phyloP scores from a whole-genome alignment of 2,329 filamentous ascomycete genomes.

The Hypoxylon sp. region DNA sequence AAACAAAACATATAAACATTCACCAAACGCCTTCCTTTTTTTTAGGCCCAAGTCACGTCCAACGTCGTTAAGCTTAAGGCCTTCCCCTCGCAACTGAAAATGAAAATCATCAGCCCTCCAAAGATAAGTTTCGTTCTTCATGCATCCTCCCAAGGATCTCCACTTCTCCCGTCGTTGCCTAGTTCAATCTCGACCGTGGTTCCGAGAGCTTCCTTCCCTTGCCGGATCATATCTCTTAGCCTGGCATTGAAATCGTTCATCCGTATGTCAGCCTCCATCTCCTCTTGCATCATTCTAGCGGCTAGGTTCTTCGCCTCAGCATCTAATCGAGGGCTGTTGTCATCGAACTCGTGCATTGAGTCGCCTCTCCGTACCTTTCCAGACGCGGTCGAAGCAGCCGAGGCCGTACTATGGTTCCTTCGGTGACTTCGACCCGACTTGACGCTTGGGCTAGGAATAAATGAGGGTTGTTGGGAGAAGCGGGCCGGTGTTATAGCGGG shows the following conservation, averaged over 20 bases:
- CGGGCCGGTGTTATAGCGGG: slow-evolving; percentile 38
- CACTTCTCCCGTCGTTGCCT: slow-evolving; percentile 42
- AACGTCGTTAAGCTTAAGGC: not conserved
- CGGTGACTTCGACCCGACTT: slow-evolving; percentile 48
- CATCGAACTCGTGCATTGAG: slow-evolving; percentile 39
- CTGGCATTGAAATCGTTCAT: slow-evolving; percentile 82
- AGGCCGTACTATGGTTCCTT: slow-evolving; percentile 57
- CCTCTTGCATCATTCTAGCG: slow-evolving; percentile 74
- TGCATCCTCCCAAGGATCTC: slow-evolving; percentile 28
- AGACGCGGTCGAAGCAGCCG: slow-evolving; percentile 50
- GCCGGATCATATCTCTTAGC: slow-evolving; percentile 84
- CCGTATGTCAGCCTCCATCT: slow-evolving; percentile 79
- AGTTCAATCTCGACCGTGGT: slow-evolving; percentile 72
- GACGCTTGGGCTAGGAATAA: slow-evolving; percentile 45
- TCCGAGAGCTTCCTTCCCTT: slow-evolving; percentile 86
- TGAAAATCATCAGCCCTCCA: not conserved
- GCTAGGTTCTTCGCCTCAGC: slow-evolving; percentile 78
- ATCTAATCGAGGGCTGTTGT: slow-evolving; percentile 61
- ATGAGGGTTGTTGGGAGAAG: slow-evolving; percentile 35
- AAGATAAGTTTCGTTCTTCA: not conserved
- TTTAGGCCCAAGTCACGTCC: slow-evolving; percentile 1
- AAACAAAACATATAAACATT: slow-evolving; percentile 7
- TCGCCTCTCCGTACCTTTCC: slow-evolving; percentile 32
- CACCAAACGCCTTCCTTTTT: slow-evolving; percentile 2
- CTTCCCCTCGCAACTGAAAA: not conserved